Base-by-base conservation (phyloP, 176 grass and related monocot species). In the Cenchrus americanus region DNA sequence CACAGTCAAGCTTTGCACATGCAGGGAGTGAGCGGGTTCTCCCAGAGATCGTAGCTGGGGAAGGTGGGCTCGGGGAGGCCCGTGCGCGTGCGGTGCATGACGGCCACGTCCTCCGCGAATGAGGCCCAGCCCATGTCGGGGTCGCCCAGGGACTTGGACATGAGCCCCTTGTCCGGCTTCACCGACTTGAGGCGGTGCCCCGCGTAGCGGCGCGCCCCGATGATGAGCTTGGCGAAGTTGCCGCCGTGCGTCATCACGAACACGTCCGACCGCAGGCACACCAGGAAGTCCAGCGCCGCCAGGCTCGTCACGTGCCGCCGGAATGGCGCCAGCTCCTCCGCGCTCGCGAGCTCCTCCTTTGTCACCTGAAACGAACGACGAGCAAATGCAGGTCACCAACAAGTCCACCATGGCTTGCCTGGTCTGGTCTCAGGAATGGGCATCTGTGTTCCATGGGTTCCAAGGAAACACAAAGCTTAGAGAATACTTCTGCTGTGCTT, bases 171-270 rank as follows among this genome's bases (percentile, higher is more conserved):
- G 86, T 95, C 90, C 0, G 93, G 93, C 86, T 95, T 95, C 85
- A 95, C 92, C 52, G 90, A 95, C 71, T 90, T 95, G 43, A 95
- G 88, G 66, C 88, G 86, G 73, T 95, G 93, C 59, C 85, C 89
- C 86, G 74, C 64, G 80, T 95, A 95, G 2, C 93, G 87, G 10
- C 93, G 90, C 49, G 90, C 90, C 0, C 93, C 93, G 19, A 95
- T 93, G 62, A 95, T 93, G 67, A 95, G 85, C 83, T 95, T 95
- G 15, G 93, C 93, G 41, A 95, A 95, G 77, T 95, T 95, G 71
- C 90, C 90, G 44, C 93, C 93, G 75, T 95, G 93, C 19, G 93
- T 92, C 90, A 86, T 88, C 47, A 95, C 93, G 80, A 95, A 95
- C 58, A 88, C 93, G 80, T 95, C 93, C 8, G 93, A 95, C 83